Evolutionary conservation across 345 rosid genomes (phyloP).

Genomic region (Psidium friedrichsthalianum): DNA sequence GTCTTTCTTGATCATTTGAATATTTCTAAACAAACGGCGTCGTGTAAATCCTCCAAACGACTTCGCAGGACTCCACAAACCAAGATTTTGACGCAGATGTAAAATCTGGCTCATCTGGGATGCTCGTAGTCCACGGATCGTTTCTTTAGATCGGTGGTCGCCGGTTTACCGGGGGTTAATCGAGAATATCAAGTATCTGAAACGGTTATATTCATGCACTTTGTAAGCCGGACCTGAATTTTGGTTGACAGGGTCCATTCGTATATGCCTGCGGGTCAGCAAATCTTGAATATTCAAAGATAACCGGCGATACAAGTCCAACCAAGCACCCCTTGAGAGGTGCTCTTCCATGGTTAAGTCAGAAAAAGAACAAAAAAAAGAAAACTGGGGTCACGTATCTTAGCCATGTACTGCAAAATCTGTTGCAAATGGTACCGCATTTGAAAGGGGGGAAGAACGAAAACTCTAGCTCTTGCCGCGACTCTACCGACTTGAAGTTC

Average conservation of each 20-base stretch:
- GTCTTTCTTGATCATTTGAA: not conserved
- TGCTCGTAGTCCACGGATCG: not conserved
- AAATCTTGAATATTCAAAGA: not conserved
- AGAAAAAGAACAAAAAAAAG: not conserved
- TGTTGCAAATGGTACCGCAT: not conserved
- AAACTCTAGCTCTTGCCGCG: not conserved
- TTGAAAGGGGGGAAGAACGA: not conserved
- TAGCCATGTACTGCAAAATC: not conserved
- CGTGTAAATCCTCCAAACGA: not conserved
- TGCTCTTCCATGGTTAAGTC: not conserved
- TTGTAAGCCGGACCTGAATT: not conserved
- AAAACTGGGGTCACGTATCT: not conserved
- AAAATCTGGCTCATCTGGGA: not conserved
- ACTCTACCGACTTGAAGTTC: not conserved
- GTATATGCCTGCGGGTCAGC: not conserved
- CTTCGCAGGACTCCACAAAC: not conserved
- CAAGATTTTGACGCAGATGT: not conserved
- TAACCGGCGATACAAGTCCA: not conserved
- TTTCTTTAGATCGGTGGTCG: not conserved
- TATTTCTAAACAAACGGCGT: not conserved
- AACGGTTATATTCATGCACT: not conserved
- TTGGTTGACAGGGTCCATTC: not conserved
- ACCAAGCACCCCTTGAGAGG: not conserved
- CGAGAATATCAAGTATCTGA: not conserved
- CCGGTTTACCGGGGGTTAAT: not conserved